Evolutionary conservation across 805 yeast species (phyloP).

Genomic region (Yarrowia keelungensis): DNA sequence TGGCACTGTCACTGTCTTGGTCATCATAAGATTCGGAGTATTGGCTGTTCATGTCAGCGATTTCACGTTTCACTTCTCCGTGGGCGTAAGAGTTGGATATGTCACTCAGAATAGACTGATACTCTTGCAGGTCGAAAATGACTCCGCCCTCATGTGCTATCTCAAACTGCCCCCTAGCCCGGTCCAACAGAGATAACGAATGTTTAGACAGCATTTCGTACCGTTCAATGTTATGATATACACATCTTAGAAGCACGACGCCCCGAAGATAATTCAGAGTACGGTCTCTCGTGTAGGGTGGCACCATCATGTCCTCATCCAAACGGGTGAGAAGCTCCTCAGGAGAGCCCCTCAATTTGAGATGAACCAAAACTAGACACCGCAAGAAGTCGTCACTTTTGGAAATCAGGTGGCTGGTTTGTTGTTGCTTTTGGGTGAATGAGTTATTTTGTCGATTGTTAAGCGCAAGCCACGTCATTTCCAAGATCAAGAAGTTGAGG

Average conservation of each 20-base stretch:
- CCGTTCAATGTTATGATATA: neutral
- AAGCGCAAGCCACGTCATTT: too few species aligned
- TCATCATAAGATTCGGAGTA: too few species aligned
- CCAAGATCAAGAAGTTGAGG: neutral
- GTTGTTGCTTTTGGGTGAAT: neutral
- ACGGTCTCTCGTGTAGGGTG: neutral
- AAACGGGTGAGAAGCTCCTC: neutral
- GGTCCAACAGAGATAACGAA: neutral
- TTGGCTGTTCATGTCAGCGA: too few species aligned
- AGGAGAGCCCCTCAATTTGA: neutral
- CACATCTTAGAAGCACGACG: neutral
- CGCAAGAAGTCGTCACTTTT: neutral
- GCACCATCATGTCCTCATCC: constrained; percentile 12
- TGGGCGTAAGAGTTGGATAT: neutral
- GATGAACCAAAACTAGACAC: neutral
- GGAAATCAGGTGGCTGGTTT: neutral
- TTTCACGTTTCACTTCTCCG: neutral
- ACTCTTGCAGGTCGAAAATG: neutral
- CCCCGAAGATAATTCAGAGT: neutral
- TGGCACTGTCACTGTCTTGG: too few species aligned
- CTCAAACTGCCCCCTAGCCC: neutral
- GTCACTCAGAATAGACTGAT: neutral
- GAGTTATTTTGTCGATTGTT: neutral
- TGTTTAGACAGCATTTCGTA: neutral
- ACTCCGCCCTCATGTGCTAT: neutral